phyloP scores from a whole-genome alignment of 225 moss, liverwort and hornwort species.

The Climacium dendroides region DNA sequence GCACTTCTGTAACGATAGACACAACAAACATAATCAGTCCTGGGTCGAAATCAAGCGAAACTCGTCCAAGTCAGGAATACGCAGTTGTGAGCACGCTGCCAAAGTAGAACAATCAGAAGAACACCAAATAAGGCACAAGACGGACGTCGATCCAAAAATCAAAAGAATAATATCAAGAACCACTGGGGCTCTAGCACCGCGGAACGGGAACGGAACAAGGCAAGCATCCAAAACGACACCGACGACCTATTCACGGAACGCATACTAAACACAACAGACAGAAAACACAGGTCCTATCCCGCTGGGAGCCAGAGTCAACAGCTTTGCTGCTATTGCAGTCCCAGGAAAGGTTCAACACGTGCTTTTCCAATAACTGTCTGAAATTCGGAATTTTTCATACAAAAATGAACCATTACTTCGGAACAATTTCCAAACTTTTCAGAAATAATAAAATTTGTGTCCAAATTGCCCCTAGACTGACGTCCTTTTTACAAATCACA shows the following conservation, averaged over 20 bases:
- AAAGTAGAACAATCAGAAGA: neutral
- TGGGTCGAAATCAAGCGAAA: neutral
- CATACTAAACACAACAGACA: neutral
- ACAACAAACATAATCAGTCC: neutral
- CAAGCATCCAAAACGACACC: neutral
- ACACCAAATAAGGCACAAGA: neutral
- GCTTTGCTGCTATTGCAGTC: neutral
- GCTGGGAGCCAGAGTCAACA: neutral
- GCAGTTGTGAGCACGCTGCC: neutral
- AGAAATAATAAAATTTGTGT: neutral
- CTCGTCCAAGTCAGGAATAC: neutral
- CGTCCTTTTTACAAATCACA: neutral
- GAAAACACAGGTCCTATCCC: neutral
- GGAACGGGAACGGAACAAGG: neutral
- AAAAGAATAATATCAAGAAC: neutral
- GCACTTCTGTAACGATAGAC: constrained; percentile 16
- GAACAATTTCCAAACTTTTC: neutral
- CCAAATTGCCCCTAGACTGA: neutral
- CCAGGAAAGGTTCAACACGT: neutral
- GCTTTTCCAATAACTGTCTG: no score
- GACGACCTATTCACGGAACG: neutral
- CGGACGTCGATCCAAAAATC: neutral
- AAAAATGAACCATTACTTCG: no score
- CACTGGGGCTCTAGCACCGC: neutral
- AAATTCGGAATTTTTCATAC: neutral